These are phyloP conservation scores for Cucumis cinereus DNA, from an alignment of 306 rosid genomes.

Conservation along the genomic window DNA sequence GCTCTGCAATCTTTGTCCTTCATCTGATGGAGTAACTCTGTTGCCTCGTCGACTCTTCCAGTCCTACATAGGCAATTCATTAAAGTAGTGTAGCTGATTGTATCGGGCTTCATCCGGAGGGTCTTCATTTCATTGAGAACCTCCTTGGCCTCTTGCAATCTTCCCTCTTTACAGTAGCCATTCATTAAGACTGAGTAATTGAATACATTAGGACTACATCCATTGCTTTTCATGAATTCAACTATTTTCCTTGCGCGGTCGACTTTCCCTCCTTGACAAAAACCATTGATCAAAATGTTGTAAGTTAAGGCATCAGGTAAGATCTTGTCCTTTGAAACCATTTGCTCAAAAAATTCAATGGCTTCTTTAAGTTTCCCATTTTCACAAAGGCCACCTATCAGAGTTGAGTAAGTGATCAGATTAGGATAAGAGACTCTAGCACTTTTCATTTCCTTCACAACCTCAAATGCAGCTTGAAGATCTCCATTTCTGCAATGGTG, in stretches of 20 bases:
- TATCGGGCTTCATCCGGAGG: constrained; percentile 51
- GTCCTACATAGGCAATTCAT: constrained; percentile 51
- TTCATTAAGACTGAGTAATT: constrained; percentile 62
- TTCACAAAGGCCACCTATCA: constrained; percentile 62
- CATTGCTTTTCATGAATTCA: constrained; percentile 65
- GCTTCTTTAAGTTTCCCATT: constrained; percentile 67
- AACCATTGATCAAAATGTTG: constrained; percentile 65
- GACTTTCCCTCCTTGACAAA: constrained; percentile 48
- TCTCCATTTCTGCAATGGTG: constrained; percentile 73
- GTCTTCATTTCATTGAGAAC: constrained; percentile 46
- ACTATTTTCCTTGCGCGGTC: constrained; percentile 52
- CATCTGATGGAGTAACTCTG: constrained; percentile 59
- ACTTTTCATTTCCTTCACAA: constrained; percentile 58
- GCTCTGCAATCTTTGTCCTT: constrained; percentile 41
- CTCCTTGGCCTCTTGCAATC: constrained; percentile 42
- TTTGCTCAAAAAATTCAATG: constrained; percentile 65
- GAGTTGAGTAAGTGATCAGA: constrained; percentile 67
- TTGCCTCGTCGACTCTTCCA: constrained; percentile 44
- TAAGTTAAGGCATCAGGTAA: constrained; percentile 64
- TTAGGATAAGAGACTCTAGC: constrained; percentile 51
- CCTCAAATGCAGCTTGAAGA: constrained; percentile 64
- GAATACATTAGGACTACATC: constrained; percentile 59
- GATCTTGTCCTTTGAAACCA: constrained; percentile 50
- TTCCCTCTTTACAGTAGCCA: constrained; percentile 49
- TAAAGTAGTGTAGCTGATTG: constrained; percentile 52